A percentile compares a stretch with the other conserved stretches of the same genome.
phyloP scores from a whole-genome alignment of 108 stramenopile species.

The Parietichytrium sp. region DNA sequence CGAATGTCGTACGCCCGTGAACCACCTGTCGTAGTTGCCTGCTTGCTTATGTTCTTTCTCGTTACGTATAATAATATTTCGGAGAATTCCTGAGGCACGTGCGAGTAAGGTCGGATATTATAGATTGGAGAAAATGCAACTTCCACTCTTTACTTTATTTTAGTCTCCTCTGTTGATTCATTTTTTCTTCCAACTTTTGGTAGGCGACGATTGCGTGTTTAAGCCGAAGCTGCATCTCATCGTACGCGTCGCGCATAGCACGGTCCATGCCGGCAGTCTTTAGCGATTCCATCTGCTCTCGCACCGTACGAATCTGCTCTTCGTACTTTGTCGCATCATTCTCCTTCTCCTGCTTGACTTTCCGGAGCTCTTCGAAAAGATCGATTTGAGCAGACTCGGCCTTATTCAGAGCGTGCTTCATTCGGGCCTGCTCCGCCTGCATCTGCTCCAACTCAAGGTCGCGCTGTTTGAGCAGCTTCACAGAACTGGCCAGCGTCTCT shows the following conservation, averaged over 20 bases:
- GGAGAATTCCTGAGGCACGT: too few species aligned
- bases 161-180: too few species aligned
- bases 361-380: not conserved
- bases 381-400: not conserved
- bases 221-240: slow-evolving; percentile 22
- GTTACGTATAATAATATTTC: too few species aligned
- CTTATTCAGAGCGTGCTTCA: not conserved
- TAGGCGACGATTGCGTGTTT: slow-evolving; percentile 26
- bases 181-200: not conserved
- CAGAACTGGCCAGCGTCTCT: not conserved
- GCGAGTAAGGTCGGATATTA: too few species aligned
- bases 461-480: too few species aligned
- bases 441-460: not conserved
- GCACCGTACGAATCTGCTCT: too few species aligned
- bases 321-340: not conserved
- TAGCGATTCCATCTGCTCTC: not conserved
- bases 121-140: too few species aligned
- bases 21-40: too few species aligned
- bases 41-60: too few species aligned
- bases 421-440: not conserved
- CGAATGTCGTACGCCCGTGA: too few species aligned
- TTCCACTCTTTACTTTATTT: too few species aligned
- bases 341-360: not conserved
- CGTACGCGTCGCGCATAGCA: slow-evolving; percentile 11
- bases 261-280: slow-evolving; percentile 31